Percentiles rank a stretch among this genome's conserved stretches.
Evolutionary conservation across 192 early-diverging fungal species (phyloP).

Genomic region (Oehlia diaphana): DNA sequence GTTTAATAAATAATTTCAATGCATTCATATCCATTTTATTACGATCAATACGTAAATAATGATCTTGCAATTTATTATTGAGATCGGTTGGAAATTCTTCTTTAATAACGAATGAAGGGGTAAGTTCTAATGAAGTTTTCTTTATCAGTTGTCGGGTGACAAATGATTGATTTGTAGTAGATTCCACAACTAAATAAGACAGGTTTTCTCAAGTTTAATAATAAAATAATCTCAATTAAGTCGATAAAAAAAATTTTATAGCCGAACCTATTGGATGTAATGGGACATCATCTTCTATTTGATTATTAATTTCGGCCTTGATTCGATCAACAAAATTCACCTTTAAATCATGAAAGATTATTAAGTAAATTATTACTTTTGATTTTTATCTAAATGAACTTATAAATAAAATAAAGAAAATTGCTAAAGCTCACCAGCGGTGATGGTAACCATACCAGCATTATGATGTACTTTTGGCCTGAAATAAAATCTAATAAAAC

Average conservation of each 20-base stretch:
- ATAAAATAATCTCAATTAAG: too few species aligned
- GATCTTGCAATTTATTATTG: not conserved
- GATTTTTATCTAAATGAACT: too few species aligned
- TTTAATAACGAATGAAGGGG: not conserved
- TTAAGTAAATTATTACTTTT: too few species aligned
- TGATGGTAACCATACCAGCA: too few species aligned
- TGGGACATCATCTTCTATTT: not conserved
- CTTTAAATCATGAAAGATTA: not conserved
- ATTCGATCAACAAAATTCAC: not conserved
- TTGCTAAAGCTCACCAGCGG: too few species aligned
- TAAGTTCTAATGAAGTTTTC: too few species aligned
- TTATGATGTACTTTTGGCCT: too few species aligned
- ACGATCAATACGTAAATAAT: not conserved
- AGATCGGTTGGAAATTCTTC: not conserved
- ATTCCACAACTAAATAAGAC: conserved; percentile 15
- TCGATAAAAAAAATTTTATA: not conserved
- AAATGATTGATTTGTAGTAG: conserved; percentile 9
- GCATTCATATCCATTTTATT: not conserved
- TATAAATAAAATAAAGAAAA: too few species aligned
- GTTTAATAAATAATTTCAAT: not conserved
- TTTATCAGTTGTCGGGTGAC: not conserved
- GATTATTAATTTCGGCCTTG: not conserved
- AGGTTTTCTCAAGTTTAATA: too few species aligned
- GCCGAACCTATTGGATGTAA: not conserved
- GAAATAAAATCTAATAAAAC: too few species aligned